Percentiles rank a stretch among this genome's conserved stretches.
Conservation (phyloP, 106 monocot species). For the Dendrobium huoshanense region DNA sequence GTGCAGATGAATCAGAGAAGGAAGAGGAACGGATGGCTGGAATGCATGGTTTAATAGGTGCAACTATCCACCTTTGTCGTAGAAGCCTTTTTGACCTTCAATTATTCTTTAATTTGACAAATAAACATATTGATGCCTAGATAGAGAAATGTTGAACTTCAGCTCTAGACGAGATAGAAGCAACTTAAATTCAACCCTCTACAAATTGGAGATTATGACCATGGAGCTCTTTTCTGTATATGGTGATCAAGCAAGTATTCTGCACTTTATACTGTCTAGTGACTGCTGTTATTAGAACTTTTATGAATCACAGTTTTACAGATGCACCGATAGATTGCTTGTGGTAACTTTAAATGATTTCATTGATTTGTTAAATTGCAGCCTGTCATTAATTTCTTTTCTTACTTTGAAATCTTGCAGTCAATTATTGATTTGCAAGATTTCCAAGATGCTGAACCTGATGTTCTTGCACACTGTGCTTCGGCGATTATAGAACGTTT, state of each 20-base stretch:
- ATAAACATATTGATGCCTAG: conserved; percentile 23
- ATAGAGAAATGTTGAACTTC: conserved; percentile 37
- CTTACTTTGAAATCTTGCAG: conserved; percentile 20
- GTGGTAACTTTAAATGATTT: not conserved
- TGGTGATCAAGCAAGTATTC: conserved; percentile 54
- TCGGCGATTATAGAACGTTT: conserved; percentile 57
- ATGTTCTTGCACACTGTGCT: conserved; percentile 62
- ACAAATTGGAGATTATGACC: conserved; percentile 68
- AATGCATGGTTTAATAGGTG: conserved; percentile 46
- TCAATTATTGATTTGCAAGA: conserved; percentile 44
- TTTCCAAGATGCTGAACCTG: conserved; percentile 81
- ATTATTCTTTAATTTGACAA: not conserved
- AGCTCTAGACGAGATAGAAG: conserved; percentile 14
- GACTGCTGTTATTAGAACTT: not conserved
- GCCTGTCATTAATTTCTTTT: not conserved
- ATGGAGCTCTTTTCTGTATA: conserved; percentile 70
- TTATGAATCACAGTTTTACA: not conserved
- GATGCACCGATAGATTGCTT: not conserved
- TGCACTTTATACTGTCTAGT: not conserved
- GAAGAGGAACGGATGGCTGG: conserved; percentile 46
- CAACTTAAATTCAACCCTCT: conserved; percentile 36
- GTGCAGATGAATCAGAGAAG: conserved; percentile 40
- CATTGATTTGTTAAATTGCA: not conserved
- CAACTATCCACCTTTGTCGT: conserved; percentile 1
- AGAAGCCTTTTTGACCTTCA: not conserved